Conservation (phyloP, 78 protist species). For the Kipferlia bialata region DNA sequence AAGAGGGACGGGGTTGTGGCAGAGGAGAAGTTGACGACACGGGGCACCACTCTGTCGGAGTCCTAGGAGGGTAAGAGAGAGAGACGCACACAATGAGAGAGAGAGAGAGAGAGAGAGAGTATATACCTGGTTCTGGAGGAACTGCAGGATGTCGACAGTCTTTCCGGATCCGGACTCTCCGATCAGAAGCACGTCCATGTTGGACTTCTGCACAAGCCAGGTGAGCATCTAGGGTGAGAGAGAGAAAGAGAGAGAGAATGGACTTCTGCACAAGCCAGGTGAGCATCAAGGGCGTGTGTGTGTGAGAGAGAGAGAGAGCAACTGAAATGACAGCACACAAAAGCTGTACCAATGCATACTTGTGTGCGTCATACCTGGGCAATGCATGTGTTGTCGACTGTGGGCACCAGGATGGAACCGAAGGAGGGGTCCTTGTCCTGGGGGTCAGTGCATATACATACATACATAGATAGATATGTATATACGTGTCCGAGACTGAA, state of each 20-base stretch:
- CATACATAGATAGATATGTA: too few species aligned
- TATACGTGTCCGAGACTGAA: too few species aligned
- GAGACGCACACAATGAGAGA: too few species aligned
- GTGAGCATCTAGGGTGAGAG: slow-evolving; percentile 22
- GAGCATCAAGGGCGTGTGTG: slow-evolving; percentile 24
- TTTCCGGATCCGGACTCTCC: slow-evolving; percentile 75
- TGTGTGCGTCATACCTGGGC: too few species aligned
- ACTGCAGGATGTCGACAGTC: slow-evolving; percentile 43
- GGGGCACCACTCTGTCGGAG: slow-evolving; percentile 18
- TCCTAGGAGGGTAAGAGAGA: not conserved
- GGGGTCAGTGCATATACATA: slow-evolving; percentile 40
- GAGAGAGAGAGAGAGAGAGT: too few species aligned
- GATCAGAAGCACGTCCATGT: slow-evolving; percentile 38
- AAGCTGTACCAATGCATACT: too few species aligned
- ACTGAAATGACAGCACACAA: not conserved
- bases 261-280: not conserved
- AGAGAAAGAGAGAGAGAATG: too few species aligned
- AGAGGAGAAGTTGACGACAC: slow-evolving; percentile 49
- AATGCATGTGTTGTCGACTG: slow-evolving; percentile 55
- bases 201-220: not conserved
- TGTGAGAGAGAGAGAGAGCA: too few species aligned
- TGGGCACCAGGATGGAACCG: slow-evolving; percentile 54
- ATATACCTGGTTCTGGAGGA: slow-evolving; percentile 7
- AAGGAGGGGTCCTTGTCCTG: slow-evolving; percentile 25
- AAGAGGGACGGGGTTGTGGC: slow-evolving; percentile 50